Conservation (phyloP, 2,329 filamentous ascomycete genomes). For the Gliomastix tumulicola region DNA sequence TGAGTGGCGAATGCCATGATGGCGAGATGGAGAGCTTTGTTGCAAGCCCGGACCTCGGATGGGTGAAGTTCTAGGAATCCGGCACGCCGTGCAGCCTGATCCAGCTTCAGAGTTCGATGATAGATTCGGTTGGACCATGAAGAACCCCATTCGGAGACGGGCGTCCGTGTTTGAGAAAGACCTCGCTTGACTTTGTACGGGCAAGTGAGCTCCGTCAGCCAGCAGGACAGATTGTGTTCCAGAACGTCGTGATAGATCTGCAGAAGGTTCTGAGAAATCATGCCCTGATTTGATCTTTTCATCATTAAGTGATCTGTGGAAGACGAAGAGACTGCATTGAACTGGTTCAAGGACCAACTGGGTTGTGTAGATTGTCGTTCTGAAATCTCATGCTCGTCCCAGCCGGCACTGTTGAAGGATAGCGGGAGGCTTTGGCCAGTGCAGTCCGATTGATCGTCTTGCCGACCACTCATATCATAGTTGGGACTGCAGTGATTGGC, state of each 20-base stretch:
- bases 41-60: conserved; percentile 28
- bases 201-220: conserved; percentile 43
- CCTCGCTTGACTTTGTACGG: too few species aligned
- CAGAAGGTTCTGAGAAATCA: conserved; percentile 32
- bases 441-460: too few species aligned
- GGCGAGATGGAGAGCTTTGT: conserved; percentile 33
- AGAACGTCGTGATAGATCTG: conserved; percentile 46
- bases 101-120: conserved; percentile 36
- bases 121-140: conserved; percentile 41
- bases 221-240: conserved; percentile 43
- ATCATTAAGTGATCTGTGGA: too few species aligned
- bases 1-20: conserved; percentile 46
- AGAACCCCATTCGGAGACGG: conserved; percentile 24
- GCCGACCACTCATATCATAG: too few species aligned
- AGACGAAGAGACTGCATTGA: too few species aligned
- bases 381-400: too few species aligned
- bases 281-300: conserved; percentile 17
- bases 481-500: too few species aligned
- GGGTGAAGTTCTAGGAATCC: conserved; percentile 28
- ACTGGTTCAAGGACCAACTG: neutral
- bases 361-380: too few species aligned
- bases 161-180: too few species aligned
- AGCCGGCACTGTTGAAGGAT: too few species aligned
- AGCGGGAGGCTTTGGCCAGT: too few species aligned
- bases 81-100: conserved; percentile 28